Evolutionary conservation across 2,329 filamentous ascomycete genomes (phyloP).

Genomic region (Aspergillus versicolor): DNA sequence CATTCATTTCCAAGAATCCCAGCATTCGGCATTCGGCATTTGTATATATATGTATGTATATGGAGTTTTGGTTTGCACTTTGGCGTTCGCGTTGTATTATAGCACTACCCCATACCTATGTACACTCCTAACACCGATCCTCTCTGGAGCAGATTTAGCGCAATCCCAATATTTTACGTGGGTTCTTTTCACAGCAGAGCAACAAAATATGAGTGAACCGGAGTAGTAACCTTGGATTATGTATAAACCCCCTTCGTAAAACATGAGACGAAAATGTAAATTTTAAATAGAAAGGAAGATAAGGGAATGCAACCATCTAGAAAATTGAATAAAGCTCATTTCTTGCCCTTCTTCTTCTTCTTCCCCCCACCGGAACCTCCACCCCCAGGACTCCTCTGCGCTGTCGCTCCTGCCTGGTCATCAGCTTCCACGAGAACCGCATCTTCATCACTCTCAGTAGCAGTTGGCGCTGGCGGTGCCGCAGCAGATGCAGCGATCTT

Average conservation of each 20-base stretch:
- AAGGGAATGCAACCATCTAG: not conserved
- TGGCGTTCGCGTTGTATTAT: conserved; percentile 2
- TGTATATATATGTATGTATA: not conserved
- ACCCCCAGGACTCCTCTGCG: conserved; percentile 12
- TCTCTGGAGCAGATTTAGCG: not conserved
- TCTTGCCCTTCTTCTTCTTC: conserved; percentile 51
- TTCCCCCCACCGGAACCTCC: conserved; percentile 18
- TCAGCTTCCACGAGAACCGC: conserved; percentile 73
- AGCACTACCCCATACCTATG: not conserved
- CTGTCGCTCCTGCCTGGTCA: conserved; percentile 39
- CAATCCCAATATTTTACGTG: not conserved
- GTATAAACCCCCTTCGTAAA: conserved; percentile 1
- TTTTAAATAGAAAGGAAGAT: not conserved
- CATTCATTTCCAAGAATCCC: not conserved
- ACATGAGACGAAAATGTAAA: conserved; percentile 5
- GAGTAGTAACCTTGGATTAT: conserved; percentile 13
- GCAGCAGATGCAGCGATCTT: conserved; percentile 2
- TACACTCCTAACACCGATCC: not conserved
- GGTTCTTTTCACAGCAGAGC: not conserved
- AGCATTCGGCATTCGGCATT: not conserved
- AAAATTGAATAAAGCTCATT: conserved; percentile 25
- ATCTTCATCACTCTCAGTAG: conserved; percentile 64
- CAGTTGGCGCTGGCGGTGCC: conserved; percentile 22
- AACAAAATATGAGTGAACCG: not conserved
- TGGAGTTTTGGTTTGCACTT: not conserved